Percentiles rank a stretch among this genome's conserved stretches.
These are phyloP conservation scores for Pythium scleroteichum DNA, from an alignment of 352 stramenopile genomes.

Conservation along the genomic window DNA sequence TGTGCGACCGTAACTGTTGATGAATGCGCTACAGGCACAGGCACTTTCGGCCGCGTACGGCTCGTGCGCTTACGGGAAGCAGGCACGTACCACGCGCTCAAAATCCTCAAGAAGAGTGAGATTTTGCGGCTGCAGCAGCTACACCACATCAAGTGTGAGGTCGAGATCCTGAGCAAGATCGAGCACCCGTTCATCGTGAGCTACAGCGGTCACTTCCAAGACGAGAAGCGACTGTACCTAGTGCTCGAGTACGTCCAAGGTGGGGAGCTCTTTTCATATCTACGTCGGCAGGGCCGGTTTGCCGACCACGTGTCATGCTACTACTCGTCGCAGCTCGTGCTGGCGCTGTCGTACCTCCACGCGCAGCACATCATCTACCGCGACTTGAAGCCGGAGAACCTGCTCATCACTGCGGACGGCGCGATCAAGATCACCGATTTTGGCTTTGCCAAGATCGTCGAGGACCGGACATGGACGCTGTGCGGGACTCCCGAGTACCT, in stretches of 20 bases:
- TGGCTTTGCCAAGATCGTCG: conserved; percentile 84
- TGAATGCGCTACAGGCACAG: conserved; percentile 77
- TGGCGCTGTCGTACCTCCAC: conserved; percentile 92
- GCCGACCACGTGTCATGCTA: conserved; percentile 85
- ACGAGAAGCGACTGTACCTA: conserved; percentile 97
- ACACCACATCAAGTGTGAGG: conserved; percentile 97
- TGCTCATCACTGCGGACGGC: conserved; percentile 89
- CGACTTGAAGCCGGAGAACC: conserved; percentile 93
- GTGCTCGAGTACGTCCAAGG: conserved; percentile 97
- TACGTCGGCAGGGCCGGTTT: conserved; percentile 82
- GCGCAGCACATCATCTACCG: conserved; percentile 92
- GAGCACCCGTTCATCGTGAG: conserved; percentile 98
- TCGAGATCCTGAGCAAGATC: conserved; percentile 97
- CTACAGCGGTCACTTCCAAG: conserved; percentile 94
- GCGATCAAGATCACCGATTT: conserved; percentile 90
- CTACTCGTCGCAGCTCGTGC: conserved; percentile 70
- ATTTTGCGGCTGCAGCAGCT: conserved; percentile 91
- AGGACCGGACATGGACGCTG: conserved; percentile 82
- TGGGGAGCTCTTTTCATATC: conserved; percentile 93
- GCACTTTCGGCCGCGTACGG: conserved; percentile 96
- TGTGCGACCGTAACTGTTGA: not conserved
- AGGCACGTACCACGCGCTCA: conserved; percentile 92
- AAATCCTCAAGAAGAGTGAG: conserved; percentile 95
- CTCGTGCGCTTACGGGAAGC: conserved; percentile 89
- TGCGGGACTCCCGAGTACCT: conserved; percentile 87